These are phyloP conservation scores for Onygena corvina DNA, from an alignment of 2,329 filamentous ascomycete species.

Conservation along the genomic window DNA sequence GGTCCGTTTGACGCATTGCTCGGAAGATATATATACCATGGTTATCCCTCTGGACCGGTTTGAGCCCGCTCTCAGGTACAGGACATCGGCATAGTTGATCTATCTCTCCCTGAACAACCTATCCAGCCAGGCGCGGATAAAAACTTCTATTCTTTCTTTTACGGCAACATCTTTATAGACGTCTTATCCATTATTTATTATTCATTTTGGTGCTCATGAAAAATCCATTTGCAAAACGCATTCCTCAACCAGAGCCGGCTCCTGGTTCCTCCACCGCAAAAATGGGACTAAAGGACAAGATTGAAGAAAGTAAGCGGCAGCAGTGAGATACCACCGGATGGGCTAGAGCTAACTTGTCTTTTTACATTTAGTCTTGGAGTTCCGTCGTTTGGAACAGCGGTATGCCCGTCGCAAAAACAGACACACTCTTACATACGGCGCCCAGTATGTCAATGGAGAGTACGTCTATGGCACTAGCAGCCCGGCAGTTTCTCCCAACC, in stretches of 20 bases:
- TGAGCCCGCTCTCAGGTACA: background rate
- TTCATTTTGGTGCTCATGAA: too few species aligned
- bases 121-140: background rate
- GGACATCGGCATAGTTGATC: conserved; percentile 2
- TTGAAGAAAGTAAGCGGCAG: conserved; percentile 38
- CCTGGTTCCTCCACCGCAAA: background rate
- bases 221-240: too few species aligned
- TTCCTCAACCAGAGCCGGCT: conserved; percentile 5
- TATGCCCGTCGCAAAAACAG: conserved; percentile 87
- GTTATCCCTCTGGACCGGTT: background rate
- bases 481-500: conserved; percentile 20
- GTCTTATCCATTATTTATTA: background rate
- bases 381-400: conserved; percentile 88
- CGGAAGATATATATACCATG: background rate
- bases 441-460: conserved; percentile 88
- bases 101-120: conserved; percentile 1
- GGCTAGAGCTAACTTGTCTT: conserved; percentile 24
- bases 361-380: conserved; percentile 58
- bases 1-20: background rate
- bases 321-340: background rate
- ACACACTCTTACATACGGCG: conserved; percentile 77
- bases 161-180: background rate
- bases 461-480: conserved; percentile 57
- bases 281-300: conserved; percentile 42
- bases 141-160: conserved; percentile 8